phyloP scores from a whole-genome alignment of 1,139 yeast species.

The Candida gigantensis region DNA sequence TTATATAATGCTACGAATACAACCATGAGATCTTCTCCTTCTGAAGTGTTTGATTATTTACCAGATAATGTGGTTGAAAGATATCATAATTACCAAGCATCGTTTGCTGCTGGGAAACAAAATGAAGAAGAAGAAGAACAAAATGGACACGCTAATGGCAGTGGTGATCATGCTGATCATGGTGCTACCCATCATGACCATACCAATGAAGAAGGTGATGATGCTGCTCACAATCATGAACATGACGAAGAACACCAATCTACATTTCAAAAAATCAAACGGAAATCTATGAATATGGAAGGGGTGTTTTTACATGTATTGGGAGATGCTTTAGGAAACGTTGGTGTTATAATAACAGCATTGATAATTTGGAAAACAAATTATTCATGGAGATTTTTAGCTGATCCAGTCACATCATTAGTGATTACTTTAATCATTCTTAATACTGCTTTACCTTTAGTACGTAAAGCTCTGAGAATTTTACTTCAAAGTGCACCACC shows the following conservation, averaged over 20 bases:
- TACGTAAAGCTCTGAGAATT: constrained; percentile 83
- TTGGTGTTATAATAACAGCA: constrained; percentile 91
- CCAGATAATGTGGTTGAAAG: constrained; percentile 43
- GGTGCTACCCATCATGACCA: constrained; percentile 11
- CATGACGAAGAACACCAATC: constrained; percentile 5
- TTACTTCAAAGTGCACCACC: constrained; percentile 92
- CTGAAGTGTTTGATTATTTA: constrained; percentile 34
- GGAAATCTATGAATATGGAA: constrained; percentile 86
- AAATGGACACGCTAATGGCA: background rate
- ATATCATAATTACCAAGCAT: constrained; percentile 17
- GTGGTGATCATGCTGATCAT: constrained; percentile 1
- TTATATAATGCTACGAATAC: constrained; percentile 3
- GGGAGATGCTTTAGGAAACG: constrained; percentile 94
- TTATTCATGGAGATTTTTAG: constrained; percentile 80
- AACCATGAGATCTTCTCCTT: constrained; percentile 21
- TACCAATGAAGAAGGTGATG: background rate
- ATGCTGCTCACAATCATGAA: too few relatives aligned
- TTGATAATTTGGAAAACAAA: constrained; percentile 92
- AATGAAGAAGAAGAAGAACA: background rate
- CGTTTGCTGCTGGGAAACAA: background rate
- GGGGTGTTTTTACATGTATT: constrained; percentile 94
- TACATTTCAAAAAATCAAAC: constrained; percentile 20
- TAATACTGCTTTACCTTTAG: constrained; percentile 87
- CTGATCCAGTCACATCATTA: constrained; percentile 85
- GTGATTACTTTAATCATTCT: constrained; percentile 86